Evolutionary conservation across 495 filamentous ascomycete genomes (phyloP).

Genomic region (Parathielavia hyrcaniae): DNA sequence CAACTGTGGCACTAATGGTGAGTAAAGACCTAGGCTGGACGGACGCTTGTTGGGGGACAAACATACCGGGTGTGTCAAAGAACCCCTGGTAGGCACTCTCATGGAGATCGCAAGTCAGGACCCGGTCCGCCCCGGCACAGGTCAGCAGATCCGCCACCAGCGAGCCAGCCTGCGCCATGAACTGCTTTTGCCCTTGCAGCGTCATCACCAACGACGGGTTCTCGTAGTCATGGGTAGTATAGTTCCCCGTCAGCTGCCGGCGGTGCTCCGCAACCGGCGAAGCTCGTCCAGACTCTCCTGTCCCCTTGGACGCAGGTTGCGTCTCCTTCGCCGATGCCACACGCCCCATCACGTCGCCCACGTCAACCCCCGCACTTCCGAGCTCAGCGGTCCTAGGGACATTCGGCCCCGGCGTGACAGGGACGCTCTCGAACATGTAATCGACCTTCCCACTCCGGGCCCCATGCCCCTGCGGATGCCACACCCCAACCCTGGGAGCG

Average conservation of each 20-base stretch:
- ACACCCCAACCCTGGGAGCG: slow-evolving; percentile 55
- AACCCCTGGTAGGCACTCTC: slow-evolving; percentile 73
- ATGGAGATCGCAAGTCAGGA: slow-evolving; percentile 96
- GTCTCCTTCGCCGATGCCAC: neutral
- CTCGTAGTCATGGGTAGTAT: slow-evolving; percentile 53
- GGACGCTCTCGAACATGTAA: slow-evolving; percentile 62
- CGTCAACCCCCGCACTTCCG: slow-evolving; percentile 51
- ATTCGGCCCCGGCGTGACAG: slow-evolving; percentile 69
- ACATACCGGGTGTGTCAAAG: slow-evolving; percentile 73
- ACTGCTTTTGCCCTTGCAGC: slow-evolving; percentile 90
- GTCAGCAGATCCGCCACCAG: slow-evolving; percentile 89
- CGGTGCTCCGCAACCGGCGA: neutral
- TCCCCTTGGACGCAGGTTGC: neutral
- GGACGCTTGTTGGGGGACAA: neutral
- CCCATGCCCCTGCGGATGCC: neutral
- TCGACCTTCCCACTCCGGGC: neutral
- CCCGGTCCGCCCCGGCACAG: slow-evolving; percentile 88
- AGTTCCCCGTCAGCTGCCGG: slow-evolving; percentile 18
- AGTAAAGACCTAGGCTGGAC: neutral
- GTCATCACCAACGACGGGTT: slow-evolving; percentile 46
- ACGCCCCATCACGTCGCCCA: slow-evolving; percentile 59
- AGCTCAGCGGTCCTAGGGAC: slow-evolving; percentile 59
- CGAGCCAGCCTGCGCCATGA: slow-evolving; percentile 94
- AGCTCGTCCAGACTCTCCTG: neutral
- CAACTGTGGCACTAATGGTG: slow-evolving; percentile 45